Evolutionary conservation across 1,284 basidiomycete genomes (phyloP), one percentile per base, ranked within the genome.

Genomic region (Naganishia albida): DNA sequence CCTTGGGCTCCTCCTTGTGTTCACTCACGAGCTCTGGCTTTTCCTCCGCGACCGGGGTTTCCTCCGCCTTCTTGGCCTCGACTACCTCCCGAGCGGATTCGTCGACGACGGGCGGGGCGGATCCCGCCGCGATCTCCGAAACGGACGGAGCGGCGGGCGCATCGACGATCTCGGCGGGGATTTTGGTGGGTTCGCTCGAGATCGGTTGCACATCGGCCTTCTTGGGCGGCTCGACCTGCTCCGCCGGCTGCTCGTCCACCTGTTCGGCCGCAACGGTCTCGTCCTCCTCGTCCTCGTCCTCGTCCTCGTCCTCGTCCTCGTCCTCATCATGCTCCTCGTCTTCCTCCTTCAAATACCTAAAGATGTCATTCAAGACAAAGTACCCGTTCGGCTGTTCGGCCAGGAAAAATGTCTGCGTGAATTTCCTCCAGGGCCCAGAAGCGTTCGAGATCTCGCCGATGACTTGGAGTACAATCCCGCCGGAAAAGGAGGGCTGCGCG

Each of bases 291-390:
- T 56, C 64, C 53, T 53, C 62, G 20, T 38, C 43, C 39, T 13
- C 26, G 20, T 43, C 62, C 68, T 28, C 53, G 49, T 73, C 72
- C 50, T 69, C 73, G 51, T 74, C 75, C 2, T 74, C 83, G 65
- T 81, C 81, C 62, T 90, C 89, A 64, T 90, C 91, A 48, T 84
- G 83, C 70, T 90, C 90, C 68, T 91, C 89, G 43, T 86, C 83
- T 74, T 97, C 94, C 81, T 98, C 94, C 83, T 96, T 96, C 70
- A 99, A 83, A 84, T 95, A 98, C 70, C 95, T 89, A 88, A 99
- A 99, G 82, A 99, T 98, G 82, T 99, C 96, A 81, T 99, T 99
- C 79, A 99, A 87, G 68, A 99, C 96, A 80, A 93, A 99, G 84
- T 98, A 99, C 53, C 96, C 96, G 74, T 95, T 96, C 46, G 93